Percentiles rank a stretch among this genome's conserved stretches.
These are phyloP conservation scores for Cladosporium colombiae DNA, from an alignment of 2,329 filamentous ascomycete genomes.

Conservation along the genomic window DNA sequence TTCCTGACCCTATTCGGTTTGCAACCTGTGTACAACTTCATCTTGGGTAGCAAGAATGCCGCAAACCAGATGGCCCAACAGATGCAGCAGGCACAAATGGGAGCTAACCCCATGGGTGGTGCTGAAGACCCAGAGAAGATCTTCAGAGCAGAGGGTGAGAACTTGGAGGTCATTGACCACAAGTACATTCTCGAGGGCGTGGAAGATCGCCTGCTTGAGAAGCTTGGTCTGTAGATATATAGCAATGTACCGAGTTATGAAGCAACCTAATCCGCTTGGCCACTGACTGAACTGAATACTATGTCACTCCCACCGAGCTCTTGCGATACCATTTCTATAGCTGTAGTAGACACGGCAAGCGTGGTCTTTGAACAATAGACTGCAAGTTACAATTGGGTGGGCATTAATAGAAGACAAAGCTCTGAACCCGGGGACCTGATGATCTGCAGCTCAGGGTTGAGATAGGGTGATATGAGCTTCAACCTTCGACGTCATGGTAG, in stretches of 20 bases:
- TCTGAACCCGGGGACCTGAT: background rate
- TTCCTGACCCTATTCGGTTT: slow-evolving; percentile 96
- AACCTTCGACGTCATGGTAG: background rate
- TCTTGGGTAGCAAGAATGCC: slow-evolving; percentile 92
- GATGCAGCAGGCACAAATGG: slow-evolving; percentile 58
- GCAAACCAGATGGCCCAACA: slow-evolving; percentile 69
- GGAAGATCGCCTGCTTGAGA: slow-evolving; percentile 74
- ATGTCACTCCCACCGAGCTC: background rate
- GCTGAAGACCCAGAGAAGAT: slow-evolving; percentile 95
- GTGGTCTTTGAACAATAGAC: background rate
- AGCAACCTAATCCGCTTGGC: background rate
- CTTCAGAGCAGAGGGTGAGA: slow-evolving; percentile 90
- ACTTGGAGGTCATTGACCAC: slow-evolving; percentile 91
- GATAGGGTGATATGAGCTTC: background rate
- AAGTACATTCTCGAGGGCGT: slow-evolving; percentile 87
- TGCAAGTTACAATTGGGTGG: background rate
- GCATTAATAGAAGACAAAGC: background rate
- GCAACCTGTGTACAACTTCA: slow-evolving; percentile 95
- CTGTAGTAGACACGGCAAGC: background rate
- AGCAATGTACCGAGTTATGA: slow-evolving; percentile 1
- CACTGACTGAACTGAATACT: background rate
- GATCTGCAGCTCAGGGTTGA: background rate
- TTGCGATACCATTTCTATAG: background rate
- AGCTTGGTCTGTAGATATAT: slow-evolving; percentile 23
- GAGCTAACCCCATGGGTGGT: slow-evolving; percentile 74